Conservation (phyloP, 768 basidiomycete species). For the Trametes meyenii region DNA sequence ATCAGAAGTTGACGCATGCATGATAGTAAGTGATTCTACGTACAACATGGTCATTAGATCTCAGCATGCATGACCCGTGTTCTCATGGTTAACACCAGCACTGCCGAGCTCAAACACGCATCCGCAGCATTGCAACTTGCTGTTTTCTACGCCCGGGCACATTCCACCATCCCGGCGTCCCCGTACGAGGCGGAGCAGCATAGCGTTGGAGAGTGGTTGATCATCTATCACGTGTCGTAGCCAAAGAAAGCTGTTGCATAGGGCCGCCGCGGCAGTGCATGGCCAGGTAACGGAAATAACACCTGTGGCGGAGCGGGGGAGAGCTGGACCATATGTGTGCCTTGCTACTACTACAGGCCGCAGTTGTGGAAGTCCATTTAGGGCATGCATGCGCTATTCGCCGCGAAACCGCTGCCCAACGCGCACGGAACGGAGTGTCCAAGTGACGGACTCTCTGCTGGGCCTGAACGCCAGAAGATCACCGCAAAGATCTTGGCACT, state of each 20-base stretch:
- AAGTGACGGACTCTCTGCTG: background rate
- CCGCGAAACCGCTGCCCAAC: background rate
- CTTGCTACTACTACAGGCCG: background rate
- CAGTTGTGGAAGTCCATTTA: background rate
- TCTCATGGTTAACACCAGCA: slow-evolving; percentile 12
- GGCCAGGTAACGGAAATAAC: background rate
- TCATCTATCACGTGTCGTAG: slow-evolving; percentile 25
- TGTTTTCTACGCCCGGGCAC: slow-evolving; percentile 4
- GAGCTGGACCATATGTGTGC: background rate
- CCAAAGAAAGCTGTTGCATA: slow-evolving; percentile 16
- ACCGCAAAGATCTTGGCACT: background rate
- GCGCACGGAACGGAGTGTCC: background rate
- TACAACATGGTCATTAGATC: slow-evolving; percentile 9
- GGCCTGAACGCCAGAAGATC: background rate
- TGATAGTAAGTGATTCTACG: slow-evolving; percentile 23
- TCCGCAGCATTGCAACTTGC: background rate
- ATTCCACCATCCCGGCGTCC: slow-evolving; percentile 1
- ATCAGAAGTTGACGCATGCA: slow-evolving; percentile 20
- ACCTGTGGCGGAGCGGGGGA: background rate
- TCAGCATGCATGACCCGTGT: slow-evolving; percentile 11
- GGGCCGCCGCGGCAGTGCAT: slow-evolving; percentile 1
- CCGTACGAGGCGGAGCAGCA: slow-evolving; percentile 16
- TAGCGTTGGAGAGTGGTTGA: slow-evolving; percentile 17
- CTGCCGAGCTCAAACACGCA: background rate
- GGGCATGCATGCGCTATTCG: no score